phyloP scores from a whole-genome alignment of 805 yeast species.

The Isabelozyma pseudorhagii region DNA sequence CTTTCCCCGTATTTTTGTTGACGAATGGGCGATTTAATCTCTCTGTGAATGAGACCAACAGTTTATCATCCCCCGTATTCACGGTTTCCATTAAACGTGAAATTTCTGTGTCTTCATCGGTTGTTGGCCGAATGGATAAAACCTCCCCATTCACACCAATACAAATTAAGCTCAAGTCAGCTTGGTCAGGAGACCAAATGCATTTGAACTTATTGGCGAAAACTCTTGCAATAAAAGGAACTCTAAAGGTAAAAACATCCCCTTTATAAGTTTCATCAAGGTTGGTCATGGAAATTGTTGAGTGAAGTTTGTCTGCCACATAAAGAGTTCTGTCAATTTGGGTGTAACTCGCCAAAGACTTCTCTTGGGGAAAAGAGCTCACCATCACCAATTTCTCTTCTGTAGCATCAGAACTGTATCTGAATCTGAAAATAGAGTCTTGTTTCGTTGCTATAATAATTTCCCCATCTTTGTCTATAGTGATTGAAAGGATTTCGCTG shows the following conservation, averaged over 20 bases:
- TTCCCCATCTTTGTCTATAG: constrained; percentile 12
- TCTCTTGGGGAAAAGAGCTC: neutral
- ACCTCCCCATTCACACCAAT: constrained; percentile 41
- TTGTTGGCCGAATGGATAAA: constrained; percentile 12
- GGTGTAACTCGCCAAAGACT: constrained; percentile 17
- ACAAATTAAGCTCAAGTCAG: constrained; percentile 8
- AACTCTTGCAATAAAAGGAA: constrained; percentile 33
- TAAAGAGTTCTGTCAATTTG: neutral
- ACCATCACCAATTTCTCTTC: constrained; percentile 9
- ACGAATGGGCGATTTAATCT: constrained; percentile 30
- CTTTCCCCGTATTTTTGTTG: constrained; percentile 39
- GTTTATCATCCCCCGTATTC: constrained; percentile 4
- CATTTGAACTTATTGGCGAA: constrained; percentile 17
- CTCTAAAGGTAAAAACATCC: constrained; percentile 11
- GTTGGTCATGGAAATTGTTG: constrained; percentile 26
- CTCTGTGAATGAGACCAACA: constrained; percentile 13
- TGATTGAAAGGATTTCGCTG: constrained; percentile 27
- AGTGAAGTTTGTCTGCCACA: constrained; percentile 28
- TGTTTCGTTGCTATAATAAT: constrained; percentile 26
- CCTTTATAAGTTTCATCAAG: constrained; percentile 3
- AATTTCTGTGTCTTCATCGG: neutral
- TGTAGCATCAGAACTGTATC: constrained; percentile 6
- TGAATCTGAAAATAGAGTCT: constrained; percentile 34
- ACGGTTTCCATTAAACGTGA: constrained; percentile 9
- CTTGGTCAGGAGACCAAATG: constrained; percentile 13